phyloP scores from a whole-genome alignment of 1,284 basidiomycete species.

The Pascua sp. region DNA sequence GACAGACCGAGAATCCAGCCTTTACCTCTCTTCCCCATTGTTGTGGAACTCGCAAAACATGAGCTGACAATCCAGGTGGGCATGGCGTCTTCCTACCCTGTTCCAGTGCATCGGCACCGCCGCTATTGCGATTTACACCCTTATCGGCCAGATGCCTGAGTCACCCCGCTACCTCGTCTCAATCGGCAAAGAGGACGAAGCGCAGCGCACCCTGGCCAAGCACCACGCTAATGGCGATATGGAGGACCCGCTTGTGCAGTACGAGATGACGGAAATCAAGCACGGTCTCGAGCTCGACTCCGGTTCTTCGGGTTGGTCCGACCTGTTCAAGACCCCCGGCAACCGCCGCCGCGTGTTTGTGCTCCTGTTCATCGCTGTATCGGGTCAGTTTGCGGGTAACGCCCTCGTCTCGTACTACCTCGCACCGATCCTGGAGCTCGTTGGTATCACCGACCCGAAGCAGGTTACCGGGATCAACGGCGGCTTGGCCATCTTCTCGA shows the following conservation, averaged over 20 bases:
- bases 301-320: conserved; percentile 49
- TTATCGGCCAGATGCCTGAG: conserved; percentile 55
- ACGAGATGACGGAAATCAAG: conserved; percentile 47
- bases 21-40: too few relatives aligned
- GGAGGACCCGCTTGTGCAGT: conserved; percentile 18
- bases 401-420: conserved; percentile 56
- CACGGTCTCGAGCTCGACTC: conserved; percentile 29
- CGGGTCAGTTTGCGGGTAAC: conserved; percentile 38
- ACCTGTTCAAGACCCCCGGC: conserved; percentile 29
- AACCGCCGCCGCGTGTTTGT: conserved; percentile 28
- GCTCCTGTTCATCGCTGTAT: conserved; percentile 37
- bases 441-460: conserved; percentile 63
- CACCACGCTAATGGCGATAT: conserved; percentile 32
- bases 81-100: conserved; percentile 58
- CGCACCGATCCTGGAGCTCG: conserved; percentile 63
- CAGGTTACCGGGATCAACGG: conserved; percentile 64
- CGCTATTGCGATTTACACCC: conserved; percentile 33
- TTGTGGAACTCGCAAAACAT: too few relatives aligned
- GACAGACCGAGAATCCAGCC: too few relatives aligned
- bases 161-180: conserved; percentile 60
- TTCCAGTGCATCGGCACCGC: conserved; percentile 56
- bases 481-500: conserved; percentile 62
- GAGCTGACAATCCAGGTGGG: conserved; percentile 14
- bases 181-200: conserved; percentile 55
- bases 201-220: conserved; percentile 50